Evolutionary conservation across 495 filamentous ascomycete genomes (phyloP).

Genomic region (Aspergillus sparsus): DNA sequence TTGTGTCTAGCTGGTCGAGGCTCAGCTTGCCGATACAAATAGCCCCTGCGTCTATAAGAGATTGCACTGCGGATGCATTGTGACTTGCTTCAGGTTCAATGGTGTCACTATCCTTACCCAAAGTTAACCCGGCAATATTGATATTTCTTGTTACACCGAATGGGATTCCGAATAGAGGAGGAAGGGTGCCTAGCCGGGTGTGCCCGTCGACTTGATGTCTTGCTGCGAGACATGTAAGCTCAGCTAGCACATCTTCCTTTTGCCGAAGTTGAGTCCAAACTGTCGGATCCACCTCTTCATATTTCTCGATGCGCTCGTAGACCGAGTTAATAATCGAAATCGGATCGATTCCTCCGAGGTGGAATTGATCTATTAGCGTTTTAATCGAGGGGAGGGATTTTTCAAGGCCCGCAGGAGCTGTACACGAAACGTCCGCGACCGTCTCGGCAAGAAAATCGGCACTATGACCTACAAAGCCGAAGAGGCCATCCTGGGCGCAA

Average conservation of each 20-base stretch:
- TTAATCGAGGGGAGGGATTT: neutral
- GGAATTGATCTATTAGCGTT: neutral
- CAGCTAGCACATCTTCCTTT: neutral
- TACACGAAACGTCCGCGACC: neutral
- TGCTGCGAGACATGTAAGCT: neutral
- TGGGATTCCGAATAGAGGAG: constrained; percentile 5
- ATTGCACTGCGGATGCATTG: neutral
- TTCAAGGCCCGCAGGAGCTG: too few species aligned
- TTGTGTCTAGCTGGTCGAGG: neutral
- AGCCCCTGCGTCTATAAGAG: neutral
- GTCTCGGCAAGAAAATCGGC: neutral
- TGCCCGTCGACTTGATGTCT: neutral
- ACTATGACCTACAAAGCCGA: constrained; percentile 4
- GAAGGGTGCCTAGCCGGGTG: neutral
- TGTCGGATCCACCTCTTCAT: neutral
- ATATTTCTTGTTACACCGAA: constrained; percentile 3
- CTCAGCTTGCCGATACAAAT: constrained; percentile 6
- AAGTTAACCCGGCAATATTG: neutral
- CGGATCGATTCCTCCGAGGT: neutral
- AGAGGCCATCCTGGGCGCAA: constrained; percentile 10
- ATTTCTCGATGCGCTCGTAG: neutral
- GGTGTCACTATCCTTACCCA: neutral
- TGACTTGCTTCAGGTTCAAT: neutral
- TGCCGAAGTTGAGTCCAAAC: neutral
- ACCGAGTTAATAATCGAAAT: neutral